Percentiles rank a stretch among this genome's conserved stretches.
Evolutionary conservation across 2,329 filamentous ascomycete genomes (phyloP).

Genomic region (Ascochyta clinopodiicola): DNA sequence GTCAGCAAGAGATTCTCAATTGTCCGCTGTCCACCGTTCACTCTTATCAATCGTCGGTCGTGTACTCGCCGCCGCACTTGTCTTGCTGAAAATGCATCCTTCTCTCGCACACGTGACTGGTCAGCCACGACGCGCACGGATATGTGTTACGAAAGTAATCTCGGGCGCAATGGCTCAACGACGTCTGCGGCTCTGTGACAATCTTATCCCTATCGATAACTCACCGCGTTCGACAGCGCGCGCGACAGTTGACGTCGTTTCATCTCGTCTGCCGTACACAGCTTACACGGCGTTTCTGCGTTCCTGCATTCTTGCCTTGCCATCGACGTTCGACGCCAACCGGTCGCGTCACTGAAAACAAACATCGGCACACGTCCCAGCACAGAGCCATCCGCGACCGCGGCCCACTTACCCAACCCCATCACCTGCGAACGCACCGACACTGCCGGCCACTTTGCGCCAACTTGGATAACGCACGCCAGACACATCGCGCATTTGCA

Average conservation of each 20-base stretch:
- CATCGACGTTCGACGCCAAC: constrained; percentile 6
- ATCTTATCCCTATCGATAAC: constrained; percentile 21
- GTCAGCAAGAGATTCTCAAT: not conserved
- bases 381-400: constrained; percentile 10
- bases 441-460: constrained; percentile 18
- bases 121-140: constrained; percentile 18
- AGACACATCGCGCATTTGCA: constrained; percentile 7
- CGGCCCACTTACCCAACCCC: constrained; percentile 20
- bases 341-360: constrained; percentile 22
- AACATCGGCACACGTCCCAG: constrained; percentile 16
- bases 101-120: constrained; percentile 13
- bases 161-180: constrained; percentile 14
- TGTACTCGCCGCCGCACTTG: constrained; percentile 8
- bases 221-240: constrained; percentile 15
- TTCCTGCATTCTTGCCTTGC: constrained; percentile 7
- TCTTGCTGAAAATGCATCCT: constrained; percentile 13
- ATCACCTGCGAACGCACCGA: constrained; percentile 20
- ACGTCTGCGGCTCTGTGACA: constrained; percentile 14
- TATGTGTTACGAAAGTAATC: constrained; percentile 16
- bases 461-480: constrained; percentile 10
- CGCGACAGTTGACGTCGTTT: constrained; percentile 12
- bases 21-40: not conserved
- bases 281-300: constrained; percentile 3
- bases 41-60: not conserved
- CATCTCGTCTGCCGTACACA: constrained; percentile 6